Base-by-base conservation (phyloP, 306 rosid genomes). In the Arachis stenosperma region DNA sequence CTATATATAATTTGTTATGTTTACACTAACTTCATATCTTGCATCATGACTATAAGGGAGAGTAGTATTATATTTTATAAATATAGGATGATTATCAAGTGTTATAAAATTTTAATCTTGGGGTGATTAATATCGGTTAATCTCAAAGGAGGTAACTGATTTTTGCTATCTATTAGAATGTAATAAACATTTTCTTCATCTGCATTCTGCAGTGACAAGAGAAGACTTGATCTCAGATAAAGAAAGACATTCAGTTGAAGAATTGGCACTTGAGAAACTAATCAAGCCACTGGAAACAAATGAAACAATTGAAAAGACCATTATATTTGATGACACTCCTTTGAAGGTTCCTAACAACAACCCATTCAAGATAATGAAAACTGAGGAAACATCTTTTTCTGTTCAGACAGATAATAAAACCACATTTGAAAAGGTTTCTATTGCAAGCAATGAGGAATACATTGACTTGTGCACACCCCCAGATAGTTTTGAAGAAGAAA, bases 301-400 rank as follows among this genome's bases (percentile, higher is more conserved):
- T 50, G 82, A 22, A 81, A 71, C 65, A 8, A 37, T 41, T 8
- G 86, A 70, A 67, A 70, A 57, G 13, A 62, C 74, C 17, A 6
- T 27, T 29, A 47, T n/a, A 57, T 42, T 66, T 15, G 66, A 60
- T 40, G 43, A 60, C 70, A 52, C 69, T 60, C 73, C 75, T 9
- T 61, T 84, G 42, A 88, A 78, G 90, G 81, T 82, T 84, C 92
- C 91, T 12, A 76, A 77, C 78, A 89, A 88, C 88, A 94, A 94
- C 44, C 98, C 98, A 54, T 94, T 94, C 80, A 88, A 71, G 89
- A 85, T 84, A 73, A 84, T 62, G 71, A 80, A 76, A 78, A 69
- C 54, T 0, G 80, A 83, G 58, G 95, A 85, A 54, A 56, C 17
- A 61, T 62, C 46, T 39, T 62, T 41, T 39, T 67, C 75, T n/a